Percentiles rank a stretch among this genome's conserved stretches.
These are phyloP conservation scores for Penicillium atrosanguineum DNA, from an alignment of 495 filamentous ascomycete genomes.

Conservation along the genomic window DNA sequence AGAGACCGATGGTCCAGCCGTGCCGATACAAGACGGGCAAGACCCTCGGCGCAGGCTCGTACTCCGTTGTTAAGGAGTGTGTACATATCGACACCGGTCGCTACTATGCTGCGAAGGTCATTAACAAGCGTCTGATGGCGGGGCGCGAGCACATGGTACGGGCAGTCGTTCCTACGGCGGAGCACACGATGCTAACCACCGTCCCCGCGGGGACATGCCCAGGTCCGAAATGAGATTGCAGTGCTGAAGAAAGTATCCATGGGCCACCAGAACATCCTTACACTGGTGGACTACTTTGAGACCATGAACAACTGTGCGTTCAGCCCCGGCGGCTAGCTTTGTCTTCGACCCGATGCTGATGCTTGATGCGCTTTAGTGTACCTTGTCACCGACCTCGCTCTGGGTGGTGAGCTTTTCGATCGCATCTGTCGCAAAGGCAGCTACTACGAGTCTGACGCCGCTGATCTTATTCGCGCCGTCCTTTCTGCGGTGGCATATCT, in stretches of 20 bases:
- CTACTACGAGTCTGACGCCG: slow-evolving; percentile 97
- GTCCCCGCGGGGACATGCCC: slow-evolving; percentile 1
- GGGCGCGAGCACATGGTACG: slow-evolving; percentile 96
- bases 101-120: slow-evolving; percentile 99
- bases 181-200: slow-evolving; percentile 1
- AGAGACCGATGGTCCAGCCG: slow-evolving; percentile 66
- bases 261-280: slow-evolving; percentile 97
- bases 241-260: slow-evolving; percentile 95
- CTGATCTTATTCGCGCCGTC: slow-evolving; percentile 90
- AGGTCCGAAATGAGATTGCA: slow-evolving; percentile 98
- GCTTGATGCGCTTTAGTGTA: slow-evolving; percentile 58
- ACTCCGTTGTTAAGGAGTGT: slow-evolving; percentile 99
- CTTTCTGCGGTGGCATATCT: slow-evolving; percentile 97
- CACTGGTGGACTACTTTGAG: slow-evolving; percentile 97
- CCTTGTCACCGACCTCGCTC: slow-evolving; percentile 92
- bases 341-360: neutral
- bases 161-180: neutral
- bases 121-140: slow-evolving; percentile 97
- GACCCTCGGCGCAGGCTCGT: slow-evolving; percentile 91
- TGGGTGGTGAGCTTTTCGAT: slow-evolving; percentile 96
- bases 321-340: neutral
- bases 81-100: slow-evolving; percentile 97
- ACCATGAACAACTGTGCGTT: slow-evolving; percentile 91
- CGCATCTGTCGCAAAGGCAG: slow-evolving; percentile 97
- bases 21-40: slow-evolving; percentile 98